phyloP scores from a whole-genome alignment of 768 basidiomycete species.

The Coprinopsis strossmayeri region DNA sequence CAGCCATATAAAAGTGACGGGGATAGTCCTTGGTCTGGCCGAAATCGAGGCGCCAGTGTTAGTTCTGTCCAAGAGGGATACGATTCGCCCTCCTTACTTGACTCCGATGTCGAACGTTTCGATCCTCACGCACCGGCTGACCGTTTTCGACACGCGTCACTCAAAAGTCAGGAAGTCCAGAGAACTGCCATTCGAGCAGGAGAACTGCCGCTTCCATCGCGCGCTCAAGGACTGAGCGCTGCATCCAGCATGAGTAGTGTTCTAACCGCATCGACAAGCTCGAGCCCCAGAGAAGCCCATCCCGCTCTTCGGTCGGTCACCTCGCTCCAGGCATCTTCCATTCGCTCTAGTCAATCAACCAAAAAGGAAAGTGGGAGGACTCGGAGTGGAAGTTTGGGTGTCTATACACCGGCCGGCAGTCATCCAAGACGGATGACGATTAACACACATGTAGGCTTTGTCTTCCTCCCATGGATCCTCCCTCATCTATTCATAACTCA shows the following conservation, averaged over 20 bases:
- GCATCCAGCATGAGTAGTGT: constrained; percentile 32
- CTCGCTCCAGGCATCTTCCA: constrained; percentile 12
- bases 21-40: constrained; percentile 27
- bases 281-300: constrained; percentile 16
- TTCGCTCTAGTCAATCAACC: background rate
- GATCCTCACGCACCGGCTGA: constrained; percentile 34
- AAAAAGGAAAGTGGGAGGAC: constrained; percentile 30
- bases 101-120: constrained; percentile 51
- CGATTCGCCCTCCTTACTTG: constrained; percentile 29
- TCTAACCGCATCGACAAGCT: constrained; percentile 27
- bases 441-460: constrained; percentile 28
- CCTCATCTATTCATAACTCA: background rate
- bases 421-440: constrained; percentile 27
- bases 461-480: background rate
- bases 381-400: constrained; percentile 58
- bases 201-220: constrained; percentile 57
- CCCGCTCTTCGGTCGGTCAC: constrained; percentile 12
- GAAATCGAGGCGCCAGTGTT: constrained; percentile 51
- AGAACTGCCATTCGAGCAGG: constrained; percentile 44
- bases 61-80: constrained; percentile 39
- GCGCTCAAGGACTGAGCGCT: constrained; percentile 29
- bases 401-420: constrained; percentile 26
- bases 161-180: constrained; percentile 38
- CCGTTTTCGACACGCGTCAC: constrained; percentile 40
- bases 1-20: constrained; percentile 5